Conservation (phyloP, 257 asterid species). For the Hygrophila difformis region DNA sequence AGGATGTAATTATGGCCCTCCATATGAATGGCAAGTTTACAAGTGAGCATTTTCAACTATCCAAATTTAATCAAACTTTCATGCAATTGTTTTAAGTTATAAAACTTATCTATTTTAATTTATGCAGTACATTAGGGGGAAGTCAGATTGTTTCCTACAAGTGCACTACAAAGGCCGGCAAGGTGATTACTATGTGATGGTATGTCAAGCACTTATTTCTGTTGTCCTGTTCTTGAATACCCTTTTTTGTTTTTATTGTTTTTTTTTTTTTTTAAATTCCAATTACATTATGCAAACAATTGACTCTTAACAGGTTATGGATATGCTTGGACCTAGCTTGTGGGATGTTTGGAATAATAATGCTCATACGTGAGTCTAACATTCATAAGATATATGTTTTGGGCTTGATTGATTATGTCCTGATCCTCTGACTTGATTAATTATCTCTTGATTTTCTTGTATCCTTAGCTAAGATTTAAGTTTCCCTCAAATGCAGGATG, state of each 20-base stretch:
- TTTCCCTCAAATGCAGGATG: slow-evolving; percentile 51
- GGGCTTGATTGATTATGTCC: too few relatives aligned
- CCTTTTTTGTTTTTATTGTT: not conserved
- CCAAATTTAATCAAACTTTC: slow-evolving; percentile 2
- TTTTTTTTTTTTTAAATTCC: slow-evolving; percentile 5
- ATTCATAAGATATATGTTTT: slow-evolving; percentile 19
- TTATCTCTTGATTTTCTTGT: slow-evolving; percentile 1
- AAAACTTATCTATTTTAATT: too few relatives aligned
- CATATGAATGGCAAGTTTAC: too few relatives aligned
- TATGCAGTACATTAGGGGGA: slow-evolving; percentile 69
- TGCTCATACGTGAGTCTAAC: slow-evolving; percentile 45
- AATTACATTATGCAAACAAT: too few relatives aligned
- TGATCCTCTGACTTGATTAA: slow-evolving; percentile 4
- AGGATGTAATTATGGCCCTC: slow-evolving; percentile 78
- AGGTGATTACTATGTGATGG: slow-evolving; percentile 76
- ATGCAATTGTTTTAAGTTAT: slow-evolving; percentile 3
- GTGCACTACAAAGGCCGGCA: slow-evolving; percentile 84
- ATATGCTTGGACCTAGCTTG: slow-evolving; percentile 68
- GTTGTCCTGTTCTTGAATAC: too few relatives aligned
- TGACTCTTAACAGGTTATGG: slow-evolving; percentile 69
- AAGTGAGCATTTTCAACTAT: slow-evolving; percentile 34
- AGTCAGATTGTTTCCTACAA: slow-evolving; percentile 82
- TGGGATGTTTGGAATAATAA: slow-evolving; percentile 91
- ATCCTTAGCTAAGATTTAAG: slow-evolving; percentile 8
- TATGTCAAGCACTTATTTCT: slow-evolving; percentile 19